Percentiles rank a stretch among this genome's conserved stretches.
Conservation (phyloP, 1,284 basidiomycete species). For the Ustilago bromivora region DNA sequence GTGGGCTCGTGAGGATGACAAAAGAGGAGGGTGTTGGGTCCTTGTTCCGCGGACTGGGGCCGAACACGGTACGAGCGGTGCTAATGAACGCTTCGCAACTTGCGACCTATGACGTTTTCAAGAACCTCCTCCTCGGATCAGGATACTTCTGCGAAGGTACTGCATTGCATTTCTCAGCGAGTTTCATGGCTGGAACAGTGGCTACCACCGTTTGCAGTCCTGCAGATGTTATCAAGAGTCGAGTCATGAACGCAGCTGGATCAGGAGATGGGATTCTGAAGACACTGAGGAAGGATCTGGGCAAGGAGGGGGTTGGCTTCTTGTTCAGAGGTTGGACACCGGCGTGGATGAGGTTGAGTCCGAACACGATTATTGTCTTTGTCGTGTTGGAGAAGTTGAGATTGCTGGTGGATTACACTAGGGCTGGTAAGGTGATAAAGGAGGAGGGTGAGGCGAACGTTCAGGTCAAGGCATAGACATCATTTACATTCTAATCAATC, state of each 20-base stretch:
- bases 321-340: conserved; percentile 75
- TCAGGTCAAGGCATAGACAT: conserved; percentile 20
- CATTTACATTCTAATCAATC: background rate
- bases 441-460: background rate
- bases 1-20: conserved; percentile 72
- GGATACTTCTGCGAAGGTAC: conserved; percentile 71
- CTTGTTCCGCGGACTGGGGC: conserved; percentile 72
- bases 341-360: conserved; percentile 71
- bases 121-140: conserved; percentile 70
- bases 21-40: conserved; percentile 71
- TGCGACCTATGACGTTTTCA: conserved; percentile 73
- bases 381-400: conserved; percentile 65
- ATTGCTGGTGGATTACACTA: conserved; percentile 56
- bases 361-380: conserved; percentile 68
- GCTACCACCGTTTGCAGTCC: conserved; percentile 71
- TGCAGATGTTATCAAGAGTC: conserved; percentile 72
- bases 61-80: conserved; percentile 73
- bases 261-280: conserved; percentile 44
- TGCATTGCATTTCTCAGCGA: conserved; percentile 71
- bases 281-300: conserved; percentile 53
- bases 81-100: conserved; percentile 72
- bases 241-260: conserved; percentile 71
- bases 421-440: conserved; percentile 6
- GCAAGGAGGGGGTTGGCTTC: conserved; percentile 71
- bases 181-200: conserved; percentile 73